These are phyloP conservation scores for Syzygium oleosum DNA, from an alignment of 345 rosid genomes.

Conservation along the genomic window DNA sequence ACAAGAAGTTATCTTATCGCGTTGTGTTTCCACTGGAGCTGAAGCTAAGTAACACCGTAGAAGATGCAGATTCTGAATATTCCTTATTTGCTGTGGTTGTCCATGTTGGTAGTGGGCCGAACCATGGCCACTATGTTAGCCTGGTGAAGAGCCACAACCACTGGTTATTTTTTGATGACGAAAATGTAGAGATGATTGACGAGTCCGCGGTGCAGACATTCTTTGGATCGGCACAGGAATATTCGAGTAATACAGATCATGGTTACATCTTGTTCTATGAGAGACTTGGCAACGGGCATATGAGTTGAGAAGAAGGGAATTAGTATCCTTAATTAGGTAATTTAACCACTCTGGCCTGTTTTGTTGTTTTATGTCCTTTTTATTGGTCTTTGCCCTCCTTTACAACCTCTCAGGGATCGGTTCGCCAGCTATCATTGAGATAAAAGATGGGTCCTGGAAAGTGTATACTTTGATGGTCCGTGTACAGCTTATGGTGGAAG, in stretches of 20 bases:
- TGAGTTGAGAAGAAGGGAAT: constrained; percentile 39
- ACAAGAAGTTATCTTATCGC: constrained; percentile 91
- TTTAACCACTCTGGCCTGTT: constrained; percentile 1
- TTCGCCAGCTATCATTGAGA: constrained; percentile 19
- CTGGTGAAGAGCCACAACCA: constrained; percentile 99
- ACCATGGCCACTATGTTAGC: constrained; percentile 95
- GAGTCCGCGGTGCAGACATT: constrained; percentile 98
- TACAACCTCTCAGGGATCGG: constrained; percentile 20
- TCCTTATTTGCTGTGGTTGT: constrained; percentile 97
- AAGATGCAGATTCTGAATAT: constrained; percentile 83
- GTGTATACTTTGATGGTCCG: constrained; percentile 42
- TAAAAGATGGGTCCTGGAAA: constrained; percentile 20
- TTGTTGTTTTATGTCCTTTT: constrained; percentile 5
- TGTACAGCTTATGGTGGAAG: constrained; percentile 59
- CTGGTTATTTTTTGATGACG: constrained; percentile 95
- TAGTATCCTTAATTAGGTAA: constrained; percentile 31
- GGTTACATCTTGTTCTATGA: constrained; percentile 97
- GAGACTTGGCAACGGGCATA: constrained; percentile 52
- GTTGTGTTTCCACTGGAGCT: constrained; percentile 94
- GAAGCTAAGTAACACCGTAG: constrained; percentile 90
- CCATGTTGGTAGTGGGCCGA: constrained; percentile 97
- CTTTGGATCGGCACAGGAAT: constrained; percentile 97
- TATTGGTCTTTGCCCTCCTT: constrained; percentile 8
- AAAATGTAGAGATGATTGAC: constrained; percentile 95
- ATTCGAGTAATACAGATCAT: constrained; percentile 92